phyloP scores from a whole-genome alignment of 768 basidiomycete species.

The Russula earlei region DNA sequence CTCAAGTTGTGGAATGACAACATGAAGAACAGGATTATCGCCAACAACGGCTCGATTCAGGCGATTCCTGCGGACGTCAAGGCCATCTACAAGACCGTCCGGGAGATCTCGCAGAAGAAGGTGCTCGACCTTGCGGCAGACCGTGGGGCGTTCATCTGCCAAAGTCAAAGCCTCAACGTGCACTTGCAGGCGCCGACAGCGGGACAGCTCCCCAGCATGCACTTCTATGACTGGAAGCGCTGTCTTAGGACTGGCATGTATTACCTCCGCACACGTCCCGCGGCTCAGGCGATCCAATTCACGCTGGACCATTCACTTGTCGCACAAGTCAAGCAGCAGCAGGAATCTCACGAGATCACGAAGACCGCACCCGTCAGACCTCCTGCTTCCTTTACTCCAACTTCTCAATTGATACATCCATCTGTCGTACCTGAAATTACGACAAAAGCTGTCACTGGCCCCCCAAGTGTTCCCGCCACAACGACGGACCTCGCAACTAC shows the following conservation, averaged over 20 bases:
- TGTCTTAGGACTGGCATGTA: slow-evolving; percentile 99
- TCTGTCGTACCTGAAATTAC: background rate
- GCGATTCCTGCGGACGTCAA: slow-evolving; percentile 89
- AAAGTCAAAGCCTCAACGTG: slow-evolving; percentile 90
- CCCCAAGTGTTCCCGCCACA: background rate
- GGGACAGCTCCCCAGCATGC: slow-evolving; percentile 92
- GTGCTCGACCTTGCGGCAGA: slow-evolving; percentile 98
- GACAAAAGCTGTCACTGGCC: background rate
- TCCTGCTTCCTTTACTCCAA: background rate
- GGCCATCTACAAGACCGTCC: slow-evolving; percentile 99
- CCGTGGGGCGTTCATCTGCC: slow-evolving; percentile 96
- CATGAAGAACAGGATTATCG: slow-evolving; percentile 99
- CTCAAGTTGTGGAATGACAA: slow-evolving; percentile 93
- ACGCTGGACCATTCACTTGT: slow-evolving; percentile 81
- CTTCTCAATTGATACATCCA: background rate
- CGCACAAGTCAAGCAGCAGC: slow-evolving; percentile 48
- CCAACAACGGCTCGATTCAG: slow-evolving; percentile 84
- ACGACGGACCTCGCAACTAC: background rate
- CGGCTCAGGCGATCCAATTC: slow-evolving; percentile 95
- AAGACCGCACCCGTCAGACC: background rate
- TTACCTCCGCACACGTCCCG: slow-evolving; percentile 90
- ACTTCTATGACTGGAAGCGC: slow-evolving; percentile 99
- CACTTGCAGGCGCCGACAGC: slow-evolving; percentile 83
- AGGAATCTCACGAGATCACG: background rate
- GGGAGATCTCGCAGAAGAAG: slow-evolving; percentile 99